Evolutionary conservation across 2,329 filamentous ascomycete genomes (phyloP).

Genomic region (Colletotrichum tamarilloi): DNA sequence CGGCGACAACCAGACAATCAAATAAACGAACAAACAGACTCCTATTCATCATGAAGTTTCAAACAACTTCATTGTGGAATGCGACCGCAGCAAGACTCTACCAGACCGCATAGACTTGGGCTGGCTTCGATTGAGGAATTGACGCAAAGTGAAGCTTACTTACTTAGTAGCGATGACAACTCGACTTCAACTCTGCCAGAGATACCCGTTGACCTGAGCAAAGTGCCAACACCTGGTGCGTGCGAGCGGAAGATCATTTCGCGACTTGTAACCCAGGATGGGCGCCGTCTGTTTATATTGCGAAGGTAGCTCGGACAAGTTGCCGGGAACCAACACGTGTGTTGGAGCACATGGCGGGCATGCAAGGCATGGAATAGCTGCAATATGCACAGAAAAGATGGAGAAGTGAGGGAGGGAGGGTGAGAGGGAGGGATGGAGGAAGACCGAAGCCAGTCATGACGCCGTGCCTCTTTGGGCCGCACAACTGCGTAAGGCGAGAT

Average conservation of each 20-base stretch:
- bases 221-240: constrained; percentile 7
- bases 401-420: neutral
- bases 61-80: neutral
- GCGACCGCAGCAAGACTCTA: neutral
- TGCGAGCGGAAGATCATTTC: constrained; percentile 8
- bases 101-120: neutral
- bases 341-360: constrained; percentile 4
- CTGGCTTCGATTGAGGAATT: neutral
- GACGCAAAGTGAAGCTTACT: neutral
- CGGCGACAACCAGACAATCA: too few species aligned
- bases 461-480: constrained; percentile 3
- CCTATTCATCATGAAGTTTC: neutral
- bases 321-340: constrained; percentile 1
- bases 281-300: constrained; percentile 27
- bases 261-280: neutral
- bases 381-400: neutral
- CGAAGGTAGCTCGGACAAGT: neutral
- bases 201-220: constrained; percentile 12
- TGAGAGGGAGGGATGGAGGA: constrained; percentile 8
- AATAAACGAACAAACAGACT: neutral
- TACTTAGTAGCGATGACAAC: constrained; percentile 17
- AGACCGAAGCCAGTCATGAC: constrained; percentile 1
- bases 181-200: neutral
- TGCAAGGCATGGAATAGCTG: neutral
- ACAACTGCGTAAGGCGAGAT: constrained; percentile 6